phyloP scores from a whole-genome alignment of 2,329 filamentous ascomycete species.

The Acephala macrosclerotiorum region DNA sequence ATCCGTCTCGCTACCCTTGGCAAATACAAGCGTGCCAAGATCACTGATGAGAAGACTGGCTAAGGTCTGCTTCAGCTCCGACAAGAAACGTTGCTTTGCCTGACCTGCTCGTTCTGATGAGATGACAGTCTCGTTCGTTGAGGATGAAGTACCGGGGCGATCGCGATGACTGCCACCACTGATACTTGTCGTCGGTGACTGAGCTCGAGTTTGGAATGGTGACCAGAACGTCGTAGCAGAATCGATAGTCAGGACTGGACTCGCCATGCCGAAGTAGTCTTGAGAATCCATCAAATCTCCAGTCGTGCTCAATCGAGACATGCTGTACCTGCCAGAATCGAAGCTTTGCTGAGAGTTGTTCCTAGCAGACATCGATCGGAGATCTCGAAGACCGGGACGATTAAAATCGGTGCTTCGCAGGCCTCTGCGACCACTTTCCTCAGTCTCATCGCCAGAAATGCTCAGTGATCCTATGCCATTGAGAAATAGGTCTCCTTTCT shows the following conservation, averaged over 20 bases:
- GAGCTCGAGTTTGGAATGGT: constrained; percentile 73
- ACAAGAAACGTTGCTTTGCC: constrained; percentile 80
- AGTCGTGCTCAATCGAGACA: constrained; percentile 62
- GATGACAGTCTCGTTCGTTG: constrained; percentile 72
- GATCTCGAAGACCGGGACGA: constrained; percentile 61
- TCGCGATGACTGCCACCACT: constrained; percentile 68
- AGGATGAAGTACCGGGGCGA: constrained; percentile 70
- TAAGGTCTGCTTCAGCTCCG: constrained; percentile 78
- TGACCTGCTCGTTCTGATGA: constrained; percentile 61
- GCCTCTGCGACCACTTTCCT: constrained; percentile 40
- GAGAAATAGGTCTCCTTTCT: constrained; percentile 56
- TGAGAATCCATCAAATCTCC: constrained; percentile 74
- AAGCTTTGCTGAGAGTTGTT: constrained; percentile 75
- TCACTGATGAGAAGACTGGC: constrained; percentile 89
- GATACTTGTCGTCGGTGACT: constrained; percentile 68
- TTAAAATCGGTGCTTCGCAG: constrained; percentile 51
- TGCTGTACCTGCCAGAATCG: constrained; percentile 70
- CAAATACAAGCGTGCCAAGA: constrained; percentile 83
- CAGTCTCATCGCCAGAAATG: constrained; percentile 52
- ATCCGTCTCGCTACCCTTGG: constrained; percentile 89
- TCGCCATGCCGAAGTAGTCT: constrained; percentile 73
- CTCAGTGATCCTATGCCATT: constrained; percentile 55
- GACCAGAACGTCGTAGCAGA: constrained; percentile 89
- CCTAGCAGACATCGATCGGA: constrained; percentile 64
- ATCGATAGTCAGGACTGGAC: constrained; percentile 75